Percentiles rank a stretch among this genome's conserved stretches.
phyloP scores from a whole-genome alignment of 2,329 filamentous ascomycete species.

The Sclerotinia nivalis region DNA sequence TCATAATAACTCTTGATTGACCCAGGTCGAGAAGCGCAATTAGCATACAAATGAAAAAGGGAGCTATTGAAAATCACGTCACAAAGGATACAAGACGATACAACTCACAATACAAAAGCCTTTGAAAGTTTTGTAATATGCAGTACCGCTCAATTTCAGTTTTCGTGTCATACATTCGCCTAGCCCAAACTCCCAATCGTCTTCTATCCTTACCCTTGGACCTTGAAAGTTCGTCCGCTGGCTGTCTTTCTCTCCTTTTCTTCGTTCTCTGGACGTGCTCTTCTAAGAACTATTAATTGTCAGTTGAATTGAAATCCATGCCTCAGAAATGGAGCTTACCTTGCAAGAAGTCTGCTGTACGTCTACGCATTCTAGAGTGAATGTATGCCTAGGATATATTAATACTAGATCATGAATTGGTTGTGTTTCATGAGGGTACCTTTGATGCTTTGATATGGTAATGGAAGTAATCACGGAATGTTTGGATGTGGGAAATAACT shows the following conservation, averaged over 20 bases:
- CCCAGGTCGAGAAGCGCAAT: not conserved
- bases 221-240: slow-evolving; percentile 85
- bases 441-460: slow-evolving; percentile 99
- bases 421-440: slow-evolving; percentile 45
- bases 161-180: slow-evolving; percentile 18
- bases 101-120: slow-evolving; percentile 10
- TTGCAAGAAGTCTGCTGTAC: slow-evolving; percentile 97
- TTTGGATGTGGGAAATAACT: slow-evolving; percentile 98
- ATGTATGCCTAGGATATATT: slow-evolving; percentile 72
- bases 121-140: slow-evolving; percentile 1
- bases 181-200: slow-evolving; percentile 14
- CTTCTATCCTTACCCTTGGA: slow-evolving; percentile 38
- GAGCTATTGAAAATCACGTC: not conserved
- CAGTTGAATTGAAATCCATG: slow-evolving; percentile 35
- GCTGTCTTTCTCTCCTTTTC: slow-evolving; percentile 98
- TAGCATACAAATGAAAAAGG: slow-evolving; percentile 4
- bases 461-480: slow-evolving; percentile 99
- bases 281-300: slow-evolving; percentile 73
- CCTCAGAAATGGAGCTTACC: slow-evolving; percentile 54
- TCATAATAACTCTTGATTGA: not conserved
- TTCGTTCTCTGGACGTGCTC: slow-evolving; percentile 91
- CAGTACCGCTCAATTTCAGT: slow-evolving; percentile 19
- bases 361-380: slow-evolving; percentile 94
- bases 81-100: slow-evolving; percentile 1
- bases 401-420: slow-evolving; percentile 26